A percentile compares a stretch with the other conserved stretches of the same genome.
These are phyloP conservation scores for Linaria vulgaris DNA, from an alignment of 257 asterid species.

Conservation along the genomic window DNA sequence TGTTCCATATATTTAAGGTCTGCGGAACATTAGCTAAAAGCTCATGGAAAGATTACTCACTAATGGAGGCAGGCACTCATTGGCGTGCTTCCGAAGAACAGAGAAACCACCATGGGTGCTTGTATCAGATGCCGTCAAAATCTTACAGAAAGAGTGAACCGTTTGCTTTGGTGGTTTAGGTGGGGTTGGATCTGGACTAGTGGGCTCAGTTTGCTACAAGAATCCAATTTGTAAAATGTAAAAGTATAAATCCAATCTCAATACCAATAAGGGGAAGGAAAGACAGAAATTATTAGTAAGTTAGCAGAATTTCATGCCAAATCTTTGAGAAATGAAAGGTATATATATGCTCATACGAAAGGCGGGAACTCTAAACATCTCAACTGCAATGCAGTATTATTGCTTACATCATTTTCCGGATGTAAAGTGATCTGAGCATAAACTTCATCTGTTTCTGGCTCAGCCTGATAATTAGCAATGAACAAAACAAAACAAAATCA, in stretches of 20 bases:
- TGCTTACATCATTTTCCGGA: conserved; percentile 47
- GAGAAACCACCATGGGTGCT: conserved; percentile 65
- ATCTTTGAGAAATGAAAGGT: not conserved
- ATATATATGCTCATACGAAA: conserved; percentile 1
- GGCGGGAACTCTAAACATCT: not conserved
- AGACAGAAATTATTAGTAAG: not conserved
- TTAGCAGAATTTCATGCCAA: not conserved
- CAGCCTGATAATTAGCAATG: conserved; percentile 36
- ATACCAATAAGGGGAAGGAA: no score
- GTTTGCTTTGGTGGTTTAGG: conserved; percentile 30
- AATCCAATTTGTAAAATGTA: not conserved
- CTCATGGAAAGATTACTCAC: conserved; percentile 21
- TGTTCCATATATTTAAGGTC: not conserved
- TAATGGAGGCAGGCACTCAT: conserved; percentile 50
- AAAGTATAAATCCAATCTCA: not conserved
- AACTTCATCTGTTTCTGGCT: conserved; percentile 51
- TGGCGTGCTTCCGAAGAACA: conserved; percentile 51
- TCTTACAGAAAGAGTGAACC: conserved; percentile 48
- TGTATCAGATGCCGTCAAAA: conserved; percentile 55
- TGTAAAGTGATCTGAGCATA: conserved; percentile 51
- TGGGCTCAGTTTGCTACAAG: conserved; percentile 44
- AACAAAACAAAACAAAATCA: not conserved
- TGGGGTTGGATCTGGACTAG: conserved; percentile 25
- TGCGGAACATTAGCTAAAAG: no score
- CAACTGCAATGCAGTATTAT: not conserved